Evolutionary conservation across 1,139 yeast genomes (phyloP).

Genomic region (Kodamaea fungicola): DNA sequence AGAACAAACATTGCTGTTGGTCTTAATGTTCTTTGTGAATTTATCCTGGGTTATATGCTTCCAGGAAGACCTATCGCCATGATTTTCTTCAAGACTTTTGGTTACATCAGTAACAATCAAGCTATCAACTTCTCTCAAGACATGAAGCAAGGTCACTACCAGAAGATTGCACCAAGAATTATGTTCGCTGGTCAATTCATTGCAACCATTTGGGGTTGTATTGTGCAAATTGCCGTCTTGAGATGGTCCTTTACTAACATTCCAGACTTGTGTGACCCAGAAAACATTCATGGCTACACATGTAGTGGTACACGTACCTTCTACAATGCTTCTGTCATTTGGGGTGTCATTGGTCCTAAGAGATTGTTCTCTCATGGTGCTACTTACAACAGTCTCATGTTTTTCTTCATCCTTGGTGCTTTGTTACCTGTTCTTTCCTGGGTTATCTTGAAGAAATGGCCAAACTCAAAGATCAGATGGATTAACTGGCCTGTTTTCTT

Average conservation of each 20-base stretch:
- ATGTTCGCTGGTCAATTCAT: conserved; percentile 44
- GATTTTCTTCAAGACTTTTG: conserved; percentile 47
- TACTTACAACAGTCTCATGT: conserved; percentile 35
- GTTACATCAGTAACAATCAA: conserved; percentile 52
- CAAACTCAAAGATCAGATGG: conserved; percentile 42
- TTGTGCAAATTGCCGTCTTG: conserved; percentile 44
- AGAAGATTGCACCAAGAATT: conserved; percentile 48
- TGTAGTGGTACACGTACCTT: conserved; percentile 22
- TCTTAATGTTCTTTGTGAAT: conserved; percentile 44
- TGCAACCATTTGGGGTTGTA: conserved; percentile 44
- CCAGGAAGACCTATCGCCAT: conserved; percentile 48
- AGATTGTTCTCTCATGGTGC: conserved; percentile 38
- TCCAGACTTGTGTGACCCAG: conserved; percentile 43
- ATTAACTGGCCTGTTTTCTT: conserved; percentile 47
- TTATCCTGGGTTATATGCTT: conserved; percentile 44
- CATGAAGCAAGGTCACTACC: conserved; percentile 53
- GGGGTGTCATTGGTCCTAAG: conserved; percentile 45
- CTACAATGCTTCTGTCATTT: conserved; percentile 44
- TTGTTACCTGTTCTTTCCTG: conserved; percentile 38
- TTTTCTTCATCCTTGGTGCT: conserved; percentile 41
- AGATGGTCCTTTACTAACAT: conserved; percentile 45
- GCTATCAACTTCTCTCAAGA: conserved; percentile 53
- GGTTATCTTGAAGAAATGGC: conserved; percentile 46
- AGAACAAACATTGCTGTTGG: conserved; percentile 45
- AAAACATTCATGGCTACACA: conserved; percentile 36